These are phyloP conservation scores for Raddia distichophylla DNA, from an alignment of 176 grass and related monocot genomes.

Conservation along the genomic window DNA sequence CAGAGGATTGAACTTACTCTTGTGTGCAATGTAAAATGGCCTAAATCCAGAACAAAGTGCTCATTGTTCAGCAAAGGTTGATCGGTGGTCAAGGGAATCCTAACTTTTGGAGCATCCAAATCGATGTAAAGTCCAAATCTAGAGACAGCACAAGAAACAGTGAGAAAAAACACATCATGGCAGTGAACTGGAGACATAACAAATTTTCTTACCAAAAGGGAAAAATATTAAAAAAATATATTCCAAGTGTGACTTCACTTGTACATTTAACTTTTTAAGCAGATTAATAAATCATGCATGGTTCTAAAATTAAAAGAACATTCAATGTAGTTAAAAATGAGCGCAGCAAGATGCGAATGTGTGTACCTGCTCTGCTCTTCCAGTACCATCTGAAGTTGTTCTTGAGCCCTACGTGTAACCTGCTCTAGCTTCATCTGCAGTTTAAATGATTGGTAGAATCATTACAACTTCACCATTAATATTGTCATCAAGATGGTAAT, in stretches of 20 bases:
- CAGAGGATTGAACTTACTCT: constrained; percentile 59
- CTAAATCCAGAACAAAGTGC: constrained; percentile 90
- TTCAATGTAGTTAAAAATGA: constrained; percentile 2
- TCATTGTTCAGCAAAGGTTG: constrained; percentile 46
- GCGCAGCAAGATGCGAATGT: constrained; percentile 17
- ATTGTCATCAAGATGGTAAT: constrained; percentile 34
- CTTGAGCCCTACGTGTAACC: constrained; percentile 91
- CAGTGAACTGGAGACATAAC: constrained; percentile 7
- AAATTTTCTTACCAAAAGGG: background rate
- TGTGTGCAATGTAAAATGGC: constrained; percentile 97
- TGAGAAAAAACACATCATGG: constrained; percentile 36
- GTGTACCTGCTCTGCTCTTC: constrained; percentile 94
- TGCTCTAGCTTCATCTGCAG: constrained; percentile 87
- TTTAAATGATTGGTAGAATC: constrained; percentile 38
- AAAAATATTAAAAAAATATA: background rate
- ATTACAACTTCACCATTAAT: constrained; percentile 29
- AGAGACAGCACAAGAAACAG: constrained; percentile 40
- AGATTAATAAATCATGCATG: background rate
- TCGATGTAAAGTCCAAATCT: constrained; percentile 98
- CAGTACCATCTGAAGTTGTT: constrained; percentile 91
- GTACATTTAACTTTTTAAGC: background rate
- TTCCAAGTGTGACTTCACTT: background rate
- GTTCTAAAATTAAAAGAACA: background rate
- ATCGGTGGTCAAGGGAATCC: constrained; percentile 65
- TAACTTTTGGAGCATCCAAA: constrained; percentile 97